phyloP scores from a whole-genome alignment of 2,329 filamentous ascomycete species.

The Diaporthe helianthi region DNA sequence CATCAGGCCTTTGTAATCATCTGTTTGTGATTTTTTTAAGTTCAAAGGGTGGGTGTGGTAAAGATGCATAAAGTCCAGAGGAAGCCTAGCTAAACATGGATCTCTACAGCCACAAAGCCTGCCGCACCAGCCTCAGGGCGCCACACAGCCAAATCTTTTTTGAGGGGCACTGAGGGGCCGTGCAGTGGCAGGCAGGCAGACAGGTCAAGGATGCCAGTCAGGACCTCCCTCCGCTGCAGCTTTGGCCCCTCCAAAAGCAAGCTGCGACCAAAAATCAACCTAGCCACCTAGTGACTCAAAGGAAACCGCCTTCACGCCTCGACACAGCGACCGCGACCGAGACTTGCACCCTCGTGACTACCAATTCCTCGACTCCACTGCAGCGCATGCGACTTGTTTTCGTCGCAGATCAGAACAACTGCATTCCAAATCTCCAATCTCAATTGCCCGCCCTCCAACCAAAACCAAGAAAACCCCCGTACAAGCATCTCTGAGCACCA shows the following conservation, averaged over 20 bases:
- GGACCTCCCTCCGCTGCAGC: not conserved
- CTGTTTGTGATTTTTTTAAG: no score
- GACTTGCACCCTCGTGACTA: not conserved
- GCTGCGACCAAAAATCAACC: constrained; percentile 31
- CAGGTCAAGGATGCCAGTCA: constrained; percentile 19
- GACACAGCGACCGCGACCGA: constrained; percentile 20
- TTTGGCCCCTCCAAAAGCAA: constrained; percentile 33
- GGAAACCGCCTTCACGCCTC: constrained; percentile 18
- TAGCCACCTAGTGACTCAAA: constrained; percentile 34
- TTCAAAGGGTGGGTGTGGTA: no score
- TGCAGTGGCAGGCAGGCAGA: constrained; percentile 4
- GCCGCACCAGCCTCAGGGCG: constrained; percentile 10
- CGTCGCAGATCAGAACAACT: constrained; percentile 13
- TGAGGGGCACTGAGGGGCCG: not conserved
- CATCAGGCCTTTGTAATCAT: no score
- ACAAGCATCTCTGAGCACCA: constrained; percentile 7
- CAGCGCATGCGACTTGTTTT: not conserved
- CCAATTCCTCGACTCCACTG: constrained; percentile 11
- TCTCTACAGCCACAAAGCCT: not conserved
- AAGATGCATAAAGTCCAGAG: no score
- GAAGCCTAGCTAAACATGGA: no score
- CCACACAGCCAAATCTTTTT: constrained; percentile 17
- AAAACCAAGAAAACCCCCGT: no score
- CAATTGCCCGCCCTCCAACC: not conserved
- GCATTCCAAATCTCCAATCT: not conserved